These are phyloP conservation scores for Tilletia setariae DNA, from an alignment of 1,284 basidiomycete genomes.

Conservation along the genomic window DNA sequence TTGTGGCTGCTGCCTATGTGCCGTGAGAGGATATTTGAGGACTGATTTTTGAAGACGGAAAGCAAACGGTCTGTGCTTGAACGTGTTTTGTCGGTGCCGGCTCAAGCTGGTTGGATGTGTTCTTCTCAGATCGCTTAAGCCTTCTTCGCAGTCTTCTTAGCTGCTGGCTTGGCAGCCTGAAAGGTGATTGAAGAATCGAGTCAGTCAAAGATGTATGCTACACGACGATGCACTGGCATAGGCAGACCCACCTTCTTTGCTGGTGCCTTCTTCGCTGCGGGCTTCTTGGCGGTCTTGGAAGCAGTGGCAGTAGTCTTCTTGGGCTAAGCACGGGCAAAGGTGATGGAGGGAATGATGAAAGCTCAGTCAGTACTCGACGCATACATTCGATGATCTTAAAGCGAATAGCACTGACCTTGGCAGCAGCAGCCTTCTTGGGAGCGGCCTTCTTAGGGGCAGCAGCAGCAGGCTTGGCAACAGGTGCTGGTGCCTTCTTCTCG, in stretches of 20 bases:
- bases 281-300: conserved; percentile 48
- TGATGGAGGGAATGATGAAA: not conserved
- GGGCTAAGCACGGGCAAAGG: conserved; percentile 7
- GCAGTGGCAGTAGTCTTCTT: conserved; percentile 41
- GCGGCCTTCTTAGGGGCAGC: conserved; percentile 40
- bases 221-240: not conserved
- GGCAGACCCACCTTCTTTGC: conserved; percentile 42
- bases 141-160: conserved; percentile 40
- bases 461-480: conserved; percentile 32
- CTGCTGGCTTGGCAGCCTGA: conserved; percentile 45
- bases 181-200: not conserved
- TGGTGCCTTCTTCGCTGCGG: conserved; percentile 30
- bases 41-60: not conserved
- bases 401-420: conserved; percentile 13
- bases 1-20: too few species aligned
- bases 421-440: conserved; percentile 30
- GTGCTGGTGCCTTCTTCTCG: conserved; percentile 35
- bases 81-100: not conserved
- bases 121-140: not conserved
- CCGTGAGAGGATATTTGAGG: too few species aligned
- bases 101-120: not conserved
- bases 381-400: not conserved
- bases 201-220: conserved; percentile 18
- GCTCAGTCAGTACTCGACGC: not conserved
- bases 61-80: not conserved